phyloP scores from a whole-genome alignment of 2,329 filamentous ascomycete species.

The Talaromyces atroroseus region DNA sequence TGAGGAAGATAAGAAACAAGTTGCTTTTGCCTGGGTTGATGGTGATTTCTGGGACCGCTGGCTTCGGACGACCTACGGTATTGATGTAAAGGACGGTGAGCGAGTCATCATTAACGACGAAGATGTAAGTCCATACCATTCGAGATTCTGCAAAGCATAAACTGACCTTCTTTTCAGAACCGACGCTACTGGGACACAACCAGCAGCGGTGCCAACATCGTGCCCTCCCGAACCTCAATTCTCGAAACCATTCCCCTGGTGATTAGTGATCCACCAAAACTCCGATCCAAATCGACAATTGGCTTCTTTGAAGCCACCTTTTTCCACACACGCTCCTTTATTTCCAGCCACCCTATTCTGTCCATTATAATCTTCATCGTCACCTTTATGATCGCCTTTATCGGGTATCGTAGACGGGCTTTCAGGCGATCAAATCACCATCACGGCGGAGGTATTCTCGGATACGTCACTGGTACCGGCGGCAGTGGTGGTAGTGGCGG shows the following conservation, averaged over 20 bases:
- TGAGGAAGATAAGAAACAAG: conserved; percentile 77
- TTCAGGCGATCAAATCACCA: not conserved
- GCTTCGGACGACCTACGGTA: conserved; percentile 90
- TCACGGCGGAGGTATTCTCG: conserved; percentile 12
- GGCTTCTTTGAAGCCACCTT: conserved; percentile 43
- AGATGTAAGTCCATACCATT: conserved; percentile 61
- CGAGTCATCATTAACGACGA: conserved; percentile 95
- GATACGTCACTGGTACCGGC: conserved; percentile 34
- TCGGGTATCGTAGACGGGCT: conserved; percentile 4
- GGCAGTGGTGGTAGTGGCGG: conserved; percentile 33
- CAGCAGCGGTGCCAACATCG: conserved; percentile 81
- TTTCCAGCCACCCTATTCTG: conserved; percentile 40
- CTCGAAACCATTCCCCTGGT: conserved; percentile 66
- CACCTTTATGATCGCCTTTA: conserved; percentile 28
- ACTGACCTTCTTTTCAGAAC: conserved; percentile 55
- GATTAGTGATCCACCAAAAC: conserved; percentile 43
- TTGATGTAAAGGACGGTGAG: conserved; percentile 79
- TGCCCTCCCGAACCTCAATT: conserved; percentile 82
- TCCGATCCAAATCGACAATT: conserved; percentile 46
- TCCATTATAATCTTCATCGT: conserved; percentile 35
- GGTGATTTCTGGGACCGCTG: conserved; percentile 96
- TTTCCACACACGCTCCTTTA: conserved; percentile 41
- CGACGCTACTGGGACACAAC: conserved; percentile 93
- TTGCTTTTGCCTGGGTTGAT: conserved; percentile 95
- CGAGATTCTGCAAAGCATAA: conserved; percentile 3